These are phyloP conservation scores for Paraconiothyrium brasiliense DNA, from an alignment of 2,329 filamentous ascomycete genomes.

Conservation along the genomic window DNA sequence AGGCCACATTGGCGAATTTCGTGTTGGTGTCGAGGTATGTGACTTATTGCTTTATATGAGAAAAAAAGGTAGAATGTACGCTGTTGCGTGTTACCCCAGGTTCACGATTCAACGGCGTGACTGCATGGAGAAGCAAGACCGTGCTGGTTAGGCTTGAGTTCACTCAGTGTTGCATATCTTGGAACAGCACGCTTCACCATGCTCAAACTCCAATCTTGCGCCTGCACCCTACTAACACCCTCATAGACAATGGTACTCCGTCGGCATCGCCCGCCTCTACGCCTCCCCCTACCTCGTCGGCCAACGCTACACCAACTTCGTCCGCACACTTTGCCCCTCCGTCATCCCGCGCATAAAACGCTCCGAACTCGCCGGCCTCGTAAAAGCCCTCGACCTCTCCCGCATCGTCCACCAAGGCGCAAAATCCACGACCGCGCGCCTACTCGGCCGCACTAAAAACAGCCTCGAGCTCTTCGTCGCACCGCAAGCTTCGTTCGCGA, in stretches of 20 bases:
- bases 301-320: conserved; percentile 63
- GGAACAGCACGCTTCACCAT: neutral
- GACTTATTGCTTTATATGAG: neutral
- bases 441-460: conserved; percentile 64
- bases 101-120: neutral
- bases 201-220: neutral
- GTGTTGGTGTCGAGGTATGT: conserved; percentile 54
- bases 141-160: neutral
- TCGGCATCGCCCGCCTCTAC: conserved; percentile 63
- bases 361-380: conserved; percentile 59
- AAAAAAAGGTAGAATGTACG: neutral
- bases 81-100: neutral
- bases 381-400: conserved; percentile 63
- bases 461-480: conserved; percentile 65
- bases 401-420: conserved; percentile 67
- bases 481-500: conserved; percentile 65
- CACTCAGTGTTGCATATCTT: neutral
- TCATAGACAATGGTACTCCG: conserved; percentile 64
- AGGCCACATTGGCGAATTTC: conserved; percentile 60
- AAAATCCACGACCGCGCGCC: conserved; percentile 65
- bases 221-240: conserved; percentile 14
- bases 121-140: neutral
- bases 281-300: conserved; percentile 61
- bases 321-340: conserved; percentile 63
- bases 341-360: conserved; percentile 60